Evolutionary conservation across 2,329 filamentous ascomycete genomes (phyloP).

Genomic region (Xylaria sp.): DNA sequence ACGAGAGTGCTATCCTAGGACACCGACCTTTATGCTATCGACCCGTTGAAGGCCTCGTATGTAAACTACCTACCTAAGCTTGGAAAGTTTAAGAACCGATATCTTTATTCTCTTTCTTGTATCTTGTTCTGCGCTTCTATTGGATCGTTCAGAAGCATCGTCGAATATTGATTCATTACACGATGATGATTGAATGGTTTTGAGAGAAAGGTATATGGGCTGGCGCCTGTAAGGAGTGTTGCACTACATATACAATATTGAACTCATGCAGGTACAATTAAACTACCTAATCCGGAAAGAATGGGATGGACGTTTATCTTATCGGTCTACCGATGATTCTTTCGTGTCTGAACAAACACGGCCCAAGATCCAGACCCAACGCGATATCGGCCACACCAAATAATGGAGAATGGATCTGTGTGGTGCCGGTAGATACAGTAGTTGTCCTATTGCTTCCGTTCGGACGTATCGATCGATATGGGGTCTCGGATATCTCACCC

Average conservation of each 20-base stretch:
- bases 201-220: too few relatives aligned
- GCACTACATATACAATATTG: too few relatives aligned
- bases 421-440: neutral
- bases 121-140: neutral
- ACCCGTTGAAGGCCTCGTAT: neutral
- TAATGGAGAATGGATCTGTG: neutral
- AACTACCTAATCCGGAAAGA: neutral
- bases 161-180: neutral
- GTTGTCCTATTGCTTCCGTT: neutral
- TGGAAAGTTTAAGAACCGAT: neutral
- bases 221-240: neutral
- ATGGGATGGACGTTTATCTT: conserved; percentile 4
- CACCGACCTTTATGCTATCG: neutral
- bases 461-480: neutral
- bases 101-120: neutral
- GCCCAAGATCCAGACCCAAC: neutral
- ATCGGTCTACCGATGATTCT: neutral
- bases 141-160: neutral
- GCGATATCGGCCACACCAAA: conserved; percentile 7
- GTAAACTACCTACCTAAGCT: neutral
- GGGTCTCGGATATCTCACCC: neutral
- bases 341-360: neutral
- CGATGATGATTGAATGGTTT: neutral
- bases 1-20: neutral
- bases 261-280: conserved; percentile 22